Evolutionary conservation across 2,329 filamentous ascomycete genomes (phyloP), one percentile per base, ranked within the genome.

Genomic region (Fusarium papillatum): DNA sequence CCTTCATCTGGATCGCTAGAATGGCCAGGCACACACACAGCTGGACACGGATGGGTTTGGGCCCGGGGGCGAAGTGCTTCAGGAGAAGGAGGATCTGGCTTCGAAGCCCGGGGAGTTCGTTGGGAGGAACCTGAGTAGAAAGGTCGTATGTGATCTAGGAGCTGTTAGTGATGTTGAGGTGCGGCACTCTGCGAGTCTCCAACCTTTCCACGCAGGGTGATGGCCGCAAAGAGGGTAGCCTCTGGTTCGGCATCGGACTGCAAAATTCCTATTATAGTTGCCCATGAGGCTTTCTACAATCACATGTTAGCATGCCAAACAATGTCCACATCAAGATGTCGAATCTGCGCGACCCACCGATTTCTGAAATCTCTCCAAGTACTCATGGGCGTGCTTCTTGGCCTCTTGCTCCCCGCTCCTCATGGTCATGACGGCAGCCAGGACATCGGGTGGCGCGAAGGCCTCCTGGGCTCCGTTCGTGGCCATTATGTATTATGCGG

Each of bases 191-290:
- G 39, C 41, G 57, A 64, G 53, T 14, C 46, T 63, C 70, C 67
- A 78, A 98, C 97, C 93, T 99, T 99, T 89, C 97, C 97, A 87
- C 98, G 98, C 81, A 99, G 88, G 64, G 97, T 99, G 59, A 96
- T 98, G 70, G 97, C 97, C 59, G 97, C 97, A 85, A 99, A 99
- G 72, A 99, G 88, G 83, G 97, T 97, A 31, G 95, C 95, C 84
- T 98, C 95, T 63, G 94, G 90, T 74, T 96, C 93, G 67, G 94
- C 91, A 75, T 93, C 90, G 62, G 95, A 94, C 84, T 98, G 95
- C 74, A 99, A 88, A 74, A 99, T 95, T 65, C 93, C 91, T 83
- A 98, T 93, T 74, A 95, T 96, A 59, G 94, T 93, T 55, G 93
- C 93, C 97, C 97, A 99, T 78, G 97, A 97, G 83, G 95, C 95